A percentile compares a stretch with the other conserved stretches of the same genome.
Conservation (phyloP, 2,329 filamentous ascomycete genomes). For the Dactylella cylindrospora region DNA sequence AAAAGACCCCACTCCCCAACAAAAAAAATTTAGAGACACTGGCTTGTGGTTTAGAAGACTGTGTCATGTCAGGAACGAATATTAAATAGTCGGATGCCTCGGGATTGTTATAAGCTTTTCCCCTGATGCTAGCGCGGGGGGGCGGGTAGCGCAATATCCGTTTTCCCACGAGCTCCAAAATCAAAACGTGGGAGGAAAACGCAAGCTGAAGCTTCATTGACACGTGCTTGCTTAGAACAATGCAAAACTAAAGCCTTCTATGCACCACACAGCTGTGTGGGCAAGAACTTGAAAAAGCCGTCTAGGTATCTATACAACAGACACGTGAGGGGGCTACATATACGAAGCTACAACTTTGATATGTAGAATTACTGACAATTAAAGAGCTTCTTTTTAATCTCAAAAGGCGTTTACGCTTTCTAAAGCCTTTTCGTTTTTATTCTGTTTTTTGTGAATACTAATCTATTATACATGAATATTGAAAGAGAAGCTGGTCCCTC, state of each 20-base stretch:
- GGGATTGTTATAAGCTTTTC: slow-evolving; percentile 1
- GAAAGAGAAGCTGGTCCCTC: background rate
- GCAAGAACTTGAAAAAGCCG: slow-evolving; percentile 2
- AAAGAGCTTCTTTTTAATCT: too few relatives aligned
- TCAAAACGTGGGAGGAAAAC: too few relatives aligned
- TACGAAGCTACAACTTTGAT: background rate
- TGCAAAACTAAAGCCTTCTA: background rate
- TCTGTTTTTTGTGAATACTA: too few relatives aligned
- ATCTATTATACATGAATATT: slow-evolving; percentile 44
- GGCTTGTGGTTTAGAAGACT: too few relatives aligned
- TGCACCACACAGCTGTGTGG: background rate
- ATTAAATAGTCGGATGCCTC: background rate
- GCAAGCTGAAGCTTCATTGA: too few relatives aligned
- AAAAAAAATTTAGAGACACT: slow-evolving; percentile 11
- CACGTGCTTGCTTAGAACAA: background rate
- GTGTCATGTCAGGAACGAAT: too few relatives aligned
- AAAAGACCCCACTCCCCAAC: too few relatives aligned
- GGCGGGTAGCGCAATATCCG: too few relatives aligned
- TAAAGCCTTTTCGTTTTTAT: too few relatives aligned
- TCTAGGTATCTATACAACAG: background rate
- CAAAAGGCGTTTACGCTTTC: too few relatives aligned
- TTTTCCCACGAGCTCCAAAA: too few relatives aligned
- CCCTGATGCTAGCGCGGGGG: background rate
- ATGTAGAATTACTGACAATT: too few relatives aligned
- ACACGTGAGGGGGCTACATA: background rate